phyloP scores from a whole-genome alignment of 2,329 filamentous ascomycete genomes.

The Aspergillus ustus region DNA sequence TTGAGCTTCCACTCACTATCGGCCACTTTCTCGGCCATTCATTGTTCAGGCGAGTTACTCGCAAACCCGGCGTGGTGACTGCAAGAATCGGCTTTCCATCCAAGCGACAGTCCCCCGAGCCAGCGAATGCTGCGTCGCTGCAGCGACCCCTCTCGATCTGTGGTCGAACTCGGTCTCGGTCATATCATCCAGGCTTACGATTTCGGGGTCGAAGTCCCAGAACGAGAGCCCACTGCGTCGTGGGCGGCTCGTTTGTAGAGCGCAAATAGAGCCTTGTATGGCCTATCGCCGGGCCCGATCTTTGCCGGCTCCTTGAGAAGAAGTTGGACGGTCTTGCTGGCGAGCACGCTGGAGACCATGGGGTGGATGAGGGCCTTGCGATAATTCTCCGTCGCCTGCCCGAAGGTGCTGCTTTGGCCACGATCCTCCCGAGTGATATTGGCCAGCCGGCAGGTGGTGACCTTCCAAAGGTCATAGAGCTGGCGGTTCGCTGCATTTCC shows the following conservation, averaged over 20 bases:
- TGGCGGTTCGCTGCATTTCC: neutral
- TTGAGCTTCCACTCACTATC: neutral
- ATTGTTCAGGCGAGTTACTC: neutral
- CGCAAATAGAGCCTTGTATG: neutral
- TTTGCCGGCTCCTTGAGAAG: neutral
- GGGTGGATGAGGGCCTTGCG: neutral
- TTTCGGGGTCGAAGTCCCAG: neutral
- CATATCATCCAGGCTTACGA: neutral
- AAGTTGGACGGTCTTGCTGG: neutral
- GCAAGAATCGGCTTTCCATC: too few relatives aligned
- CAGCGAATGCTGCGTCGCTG: too few relatives aligned
- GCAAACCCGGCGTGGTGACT: too few relatives aligned
- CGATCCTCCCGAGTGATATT: neutral
- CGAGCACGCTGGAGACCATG: neutral
- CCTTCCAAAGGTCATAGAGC: neutral
- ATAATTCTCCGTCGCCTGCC: neutral
- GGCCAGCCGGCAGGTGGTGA: neutral
- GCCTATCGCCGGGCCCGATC: neutral
- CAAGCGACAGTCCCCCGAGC: too few relatives aligned
- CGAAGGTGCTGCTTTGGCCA: neutral
- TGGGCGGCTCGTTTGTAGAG: neutral
- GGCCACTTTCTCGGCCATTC: neutral
- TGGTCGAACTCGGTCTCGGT: too few relatives aligned
- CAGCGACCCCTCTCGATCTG: too few relatives aligned
- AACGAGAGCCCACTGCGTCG: neutral